These are phyloP conservation scores for Coccomyxa subellipsoidea DNA, from an alignment of 163 green algal genomes.

Conservation along the genomic window DNA sequence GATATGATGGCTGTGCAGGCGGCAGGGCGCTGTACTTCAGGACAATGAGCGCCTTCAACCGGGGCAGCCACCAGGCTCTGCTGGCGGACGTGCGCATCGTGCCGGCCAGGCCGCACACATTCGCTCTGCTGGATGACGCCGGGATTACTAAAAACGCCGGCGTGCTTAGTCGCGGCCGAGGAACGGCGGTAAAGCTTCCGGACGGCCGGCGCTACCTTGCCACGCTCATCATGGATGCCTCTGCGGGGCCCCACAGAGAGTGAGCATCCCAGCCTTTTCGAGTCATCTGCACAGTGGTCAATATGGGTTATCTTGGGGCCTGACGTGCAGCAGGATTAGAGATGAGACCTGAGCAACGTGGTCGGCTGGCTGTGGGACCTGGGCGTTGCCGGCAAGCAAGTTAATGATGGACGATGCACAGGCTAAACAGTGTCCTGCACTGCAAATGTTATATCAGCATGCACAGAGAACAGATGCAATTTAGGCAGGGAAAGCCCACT, in stretches of 20 bases:
- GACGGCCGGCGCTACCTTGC: constrained; percentile 18
- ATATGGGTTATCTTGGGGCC: no score
- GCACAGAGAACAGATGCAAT: no score
- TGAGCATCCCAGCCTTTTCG: not conserved
- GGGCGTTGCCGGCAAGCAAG: no score
- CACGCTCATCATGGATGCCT: constrained; percentile 21
- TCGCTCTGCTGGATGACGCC: constrained; percentile 19
- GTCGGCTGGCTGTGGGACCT: no score
- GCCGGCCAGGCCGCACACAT: constrained; percentile 12
- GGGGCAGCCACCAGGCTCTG: not conserved
- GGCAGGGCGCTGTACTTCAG: not conserved
- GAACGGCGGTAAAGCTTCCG: constrained; percentile 15
- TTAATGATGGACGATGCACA: no score
- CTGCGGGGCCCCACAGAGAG: constrained; percentile 23
- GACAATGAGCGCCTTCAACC: not conserved
- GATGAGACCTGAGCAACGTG: no score
- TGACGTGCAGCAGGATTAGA: no score
- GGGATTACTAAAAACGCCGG: not conserved
- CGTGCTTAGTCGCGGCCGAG: not conserved
- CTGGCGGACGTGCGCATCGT: constrained; percentile 6
- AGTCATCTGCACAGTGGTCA: no score
- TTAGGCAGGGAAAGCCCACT: no score
- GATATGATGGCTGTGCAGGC: no score
- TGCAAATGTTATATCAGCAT: no score
- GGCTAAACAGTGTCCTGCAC: no score